Evolutionary conservation across 371 early-diverging fungal species (phyloP), one percentile per base, ranked within the genome.

Genomic region (Catenaria anguillulae): DNA sequence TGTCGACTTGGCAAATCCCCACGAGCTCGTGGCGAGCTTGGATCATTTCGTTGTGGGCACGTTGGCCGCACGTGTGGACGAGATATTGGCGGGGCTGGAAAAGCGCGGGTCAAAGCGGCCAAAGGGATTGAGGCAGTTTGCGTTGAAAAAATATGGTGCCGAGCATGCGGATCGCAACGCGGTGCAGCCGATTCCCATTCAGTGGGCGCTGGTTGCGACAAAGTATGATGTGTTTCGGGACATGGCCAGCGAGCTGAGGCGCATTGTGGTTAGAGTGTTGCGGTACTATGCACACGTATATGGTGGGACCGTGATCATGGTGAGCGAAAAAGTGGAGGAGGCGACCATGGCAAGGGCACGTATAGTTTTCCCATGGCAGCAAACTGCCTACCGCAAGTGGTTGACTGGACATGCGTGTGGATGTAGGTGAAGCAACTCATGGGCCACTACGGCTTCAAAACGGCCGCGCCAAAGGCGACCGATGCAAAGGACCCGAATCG

Each of bases 31-130:
- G 4, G 48, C 60, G 13, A 67, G 64, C 4, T 56, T 75, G 12
- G 69, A 70, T 45, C 45, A 45, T 33, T 73, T 74, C 29, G 31
- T 76, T n/a, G n/a, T n/a, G 13, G 40, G 59, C 54, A 61, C 55
- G 33, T 64, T 78, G 31, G 52, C 60, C 21, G 29, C 64, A 2
- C 55, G 69, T 13, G 63, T 71, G 0, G 65, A 68, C n/a, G 29
- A 54, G 19, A 60, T 77, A 10, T 58, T 75, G 46, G 70, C 67
- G 26, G 64, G 68, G 0, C 66, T 78, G 17, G 77, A 75, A 55
- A 34, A 64, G 21, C 63, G 75, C n/a, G 77, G 77, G 1, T 75
- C 76, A 3, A 78, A 77, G 60, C 50, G 79, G 19, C 79, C 79
- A 0, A 71, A 73, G 63, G 72, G 65, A 12, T 50, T 78, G 45